A percentile compares a stretch with the other conserved stretches of the same genome.
Conservation (phyloP, 108 stramenopile species). For the Asterionellopsis glacialis region DNA sequence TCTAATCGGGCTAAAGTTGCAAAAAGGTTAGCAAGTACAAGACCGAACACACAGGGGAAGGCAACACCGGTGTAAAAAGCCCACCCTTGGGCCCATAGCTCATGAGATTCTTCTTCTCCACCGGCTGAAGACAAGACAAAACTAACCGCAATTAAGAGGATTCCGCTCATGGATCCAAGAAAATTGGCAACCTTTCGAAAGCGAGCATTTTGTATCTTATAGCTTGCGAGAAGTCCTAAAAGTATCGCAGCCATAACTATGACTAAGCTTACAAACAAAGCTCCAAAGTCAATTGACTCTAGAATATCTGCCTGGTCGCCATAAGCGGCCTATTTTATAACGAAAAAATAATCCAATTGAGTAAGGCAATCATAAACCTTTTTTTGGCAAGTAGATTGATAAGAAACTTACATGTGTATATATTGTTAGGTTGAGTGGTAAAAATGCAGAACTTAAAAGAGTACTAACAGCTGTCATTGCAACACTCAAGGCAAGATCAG, state of each 20-base stretch:
- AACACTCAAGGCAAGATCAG: slow-evolving; percentile 80
- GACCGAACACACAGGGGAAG: slow-evolving; percentile 59
- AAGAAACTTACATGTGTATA: slow-evolving; percentile 58
- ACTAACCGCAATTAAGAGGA: slow-evolving; percentile 65
- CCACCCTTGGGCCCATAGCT: slow-evolving; percentile 63
- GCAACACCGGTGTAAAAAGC: slow-evolving; percentile 75
- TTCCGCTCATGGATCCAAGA: slow-evolving; percentile 58
- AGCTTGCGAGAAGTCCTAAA: slow-evolving; percentile 33
- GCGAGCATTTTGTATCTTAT: slow-evolving; percentile 21
- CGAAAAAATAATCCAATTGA: slow-evolving; percentile 74
- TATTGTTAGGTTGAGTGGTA: slow-evolving; percentile 76
- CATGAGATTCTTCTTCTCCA: slow-evolving; percentile 36
- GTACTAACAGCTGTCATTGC: slow-evolving; percentile 85
- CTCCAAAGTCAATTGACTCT: slow-evolving; percentile 64
- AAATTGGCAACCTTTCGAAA: slow-evolving; percentile 49
- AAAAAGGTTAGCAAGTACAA: slow-evolving; percentile 51
- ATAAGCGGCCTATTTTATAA: slow-evolving; percentile 73
- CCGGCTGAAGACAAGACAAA: slow-evolving; percentile 58
- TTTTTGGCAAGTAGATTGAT: slow-evolving; percentile 71
- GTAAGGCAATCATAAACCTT: slow-evolving; percentile 81
- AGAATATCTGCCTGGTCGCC: slow-evolving; percentile 62
- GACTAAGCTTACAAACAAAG: slow-evolving; percentile 59
- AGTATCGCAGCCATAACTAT: slow-evolving; percentile 77
- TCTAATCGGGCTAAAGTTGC: slow-evolving; percentile 50
- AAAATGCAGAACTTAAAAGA: slow-evolving; percentile 63